Evolutionary conservation across 345 rosid species (phyloP), one percentile per base, ranked within the genome.

Genomic region (Linum trigynum): DNA sequence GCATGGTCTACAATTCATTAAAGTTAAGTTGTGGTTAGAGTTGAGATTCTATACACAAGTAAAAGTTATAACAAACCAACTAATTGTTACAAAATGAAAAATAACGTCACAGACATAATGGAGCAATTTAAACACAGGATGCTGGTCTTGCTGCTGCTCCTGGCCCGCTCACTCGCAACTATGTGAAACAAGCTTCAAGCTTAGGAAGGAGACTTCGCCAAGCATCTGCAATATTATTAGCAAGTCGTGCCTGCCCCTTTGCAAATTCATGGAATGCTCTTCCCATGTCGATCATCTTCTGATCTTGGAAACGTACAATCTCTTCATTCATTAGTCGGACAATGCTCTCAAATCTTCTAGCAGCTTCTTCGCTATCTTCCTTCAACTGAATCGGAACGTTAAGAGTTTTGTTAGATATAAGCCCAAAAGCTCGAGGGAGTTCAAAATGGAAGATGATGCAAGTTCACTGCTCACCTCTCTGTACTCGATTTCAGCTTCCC

Each of bases 151-250:
- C 50, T 43, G 50, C 50, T 43, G 50, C 6, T 11, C 6, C 10
- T 43, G 10, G 1, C 50, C 6, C 6, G 50, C 9, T 11, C 57
- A 9, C 37, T 57, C 11, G 11, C 42, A 42, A 42, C 15, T 64
- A 51, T 1, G 72, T 12, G 43, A 85, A 85, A 71, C 88, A 83
- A 61, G 92, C 82, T 80, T 94, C 99, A 15, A 90, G 90, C 78
- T 87, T 94, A 11, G 96, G 96, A 69, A 94, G 96, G 73, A 94
- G 97, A 76, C 91, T 76, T 80, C 96, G 81, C 99, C 99, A 94
- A 2, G 97, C 92, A 71, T 89, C 99, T 0, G 97, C 97, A 3
- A 88, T 70, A 60, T 78, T 78, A 64, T 71, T 91, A 6, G 99
- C 97, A 71, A 94, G 77, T 10, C 85, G 95, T 14, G 95, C 88